Conservation (phyloP, 495 filamentous ascomycete species). For the Aspergillus affinis region DNA sequence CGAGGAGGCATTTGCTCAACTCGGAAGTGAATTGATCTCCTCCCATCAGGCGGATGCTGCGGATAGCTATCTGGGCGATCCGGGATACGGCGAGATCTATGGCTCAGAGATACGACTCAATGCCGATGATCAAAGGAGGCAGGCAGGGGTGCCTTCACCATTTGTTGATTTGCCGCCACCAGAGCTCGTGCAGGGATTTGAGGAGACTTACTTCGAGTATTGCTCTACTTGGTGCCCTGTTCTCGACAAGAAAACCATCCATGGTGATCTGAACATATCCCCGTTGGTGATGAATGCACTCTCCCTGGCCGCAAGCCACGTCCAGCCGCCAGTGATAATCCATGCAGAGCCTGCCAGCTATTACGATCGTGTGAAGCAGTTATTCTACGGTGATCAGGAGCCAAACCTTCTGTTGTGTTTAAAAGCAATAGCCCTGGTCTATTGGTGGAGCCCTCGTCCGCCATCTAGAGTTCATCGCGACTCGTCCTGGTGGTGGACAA, state of each 20-base stretch:
- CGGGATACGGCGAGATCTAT: slow-evolving; percentile 19
- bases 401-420: slow-evolving; percentile 27
- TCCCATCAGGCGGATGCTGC: slow-evolving; percentile 20
- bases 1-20: not conserved
- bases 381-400: slow-evolving; percentile 37
- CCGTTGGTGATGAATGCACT: slow-evolving; percentile 37
- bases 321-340: slow-evolving; percentile 33
- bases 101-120: slow-evolving; percentile 24
- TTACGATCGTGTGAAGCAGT: slow-evolving; percentile 28
- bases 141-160: slow-evolving; percentile 17
- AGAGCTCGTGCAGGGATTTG: slow-evolving; percentile 35
- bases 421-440: slow-evolving; percentile 34
- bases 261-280: slow-evolving; percentile 26
- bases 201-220: slow-evolving; percentile 36
- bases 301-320: slow-evolving; percentile 31
- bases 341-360: slow-evolving; percentile 35
- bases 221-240: slow-evolving; percentile 39
- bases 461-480: slow-evolving; percentile 32
- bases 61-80: slow-evolving; percentile 25
- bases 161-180: slow-evolving; percentile 23
- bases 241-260: slow-evolving; percentile 26
- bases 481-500: slow-evolving; percentile 43
- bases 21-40: not conserved
- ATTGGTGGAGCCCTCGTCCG: slow-evolving; percentile 40
- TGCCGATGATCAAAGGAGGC: slow-evolving; percentile 25